Evolutionary conservation across 257 asterid genomes (phyloP).

Genomic region (Solanum raphanifolium): DNA sequence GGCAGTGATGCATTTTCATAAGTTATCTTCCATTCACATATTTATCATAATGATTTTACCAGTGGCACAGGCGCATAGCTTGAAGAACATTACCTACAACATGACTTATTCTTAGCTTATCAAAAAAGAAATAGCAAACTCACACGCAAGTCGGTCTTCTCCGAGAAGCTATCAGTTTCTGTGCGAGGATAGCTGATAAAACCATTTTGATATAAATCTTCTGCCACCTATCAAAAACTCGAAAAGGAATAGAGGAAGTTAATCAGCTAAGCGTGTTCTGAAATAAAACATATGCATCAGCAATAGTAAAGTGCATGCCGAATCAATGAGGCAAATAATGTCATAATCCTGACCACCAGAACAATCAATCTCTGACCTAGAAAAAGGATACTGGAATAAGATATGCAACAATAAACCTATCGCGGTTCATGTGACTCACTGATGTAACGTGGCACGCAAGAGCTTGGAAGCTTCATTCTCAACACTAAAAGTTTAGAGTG

Average conservation of each 20-base stretch:
- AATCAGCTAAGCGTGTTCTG: neutral
- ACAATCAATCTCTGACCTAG: neutral
- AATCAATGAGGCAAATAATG: neutral
- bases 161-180: slow-evolving; percentile 85
- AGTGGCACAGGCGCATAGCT: neutral
- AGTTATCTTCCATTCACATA: neutral
- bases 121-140: slow-evolving; percentile 13
- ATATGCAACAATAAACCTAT: neutral
- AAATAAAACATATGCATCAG: neutral
- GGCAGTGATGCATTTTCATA: neutral
- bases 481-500: neutral
- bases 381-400: neutral
- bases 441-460: neutral
- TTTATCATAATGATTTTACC: neutral
- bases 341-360: neutral
- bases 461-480: neutral
- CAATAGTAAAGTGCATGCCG: neutral
- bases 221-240: slow-evolving; percentile 60
- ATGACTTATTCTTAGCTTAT: slow-evolving; percentile 5
- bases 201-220: slow-evolving; percentile 94
- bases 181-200: slow-evolving; percentile 99
- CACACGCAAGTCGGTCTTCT: slow-evolving; percentile 64
- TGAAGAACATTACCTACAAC: neutral
- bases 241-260: slow-evolving; percentile 3
- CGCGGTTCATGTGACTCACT: neutral